Evolutionary conservation across 169 alveolate genomes (phyloP), one percentile per base, ranked within the genome.

Genomic region (Eimeria falciformis): DNA sequence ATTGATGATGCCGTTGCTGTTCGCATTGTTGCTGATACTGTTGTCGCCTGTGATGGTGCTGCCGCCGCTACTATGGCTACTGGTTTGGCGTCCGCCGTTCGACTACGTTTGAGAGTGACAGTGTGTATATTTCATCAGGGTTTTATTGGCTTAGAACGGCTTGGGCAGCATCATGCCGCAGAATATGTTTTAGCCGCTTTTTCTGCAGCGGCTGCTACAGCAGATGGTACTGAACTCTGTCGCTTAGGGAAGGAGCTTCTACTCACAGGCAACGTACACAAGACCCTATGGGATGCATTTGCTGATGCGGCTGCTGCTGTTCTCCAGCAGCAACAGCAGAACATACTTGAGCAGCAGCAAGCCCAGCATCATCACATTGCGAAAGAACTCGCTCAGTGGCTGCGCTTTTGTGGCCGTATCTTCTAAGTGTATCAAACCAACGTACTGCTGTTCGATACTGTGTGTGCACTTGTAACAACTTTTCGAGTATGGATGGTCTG

Each of bases 111-210:
- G 79, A 53, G 5, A 17, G 65, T 53, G 65, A 5, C 65, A 9
- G 65, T 53, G 65, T 53, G 25, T 17, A 53, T 29, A 25, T 0
- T 45, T 55, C 56, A 50, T 53, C 75, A 79, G 89, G 89, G 89
- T 17, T 79, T 27, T 33, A 62, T 65, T 27, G 89, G 89, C 7
- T 55, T 79, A 21, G 58, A 79, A 45, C 89, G 89, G 23, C 89
- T 79, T 29, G 89, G 89, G 9, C 89, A 53, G 75, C 89, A 79
- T 1, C 23, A 5, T 3, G 12, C 75, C 29, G 89, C 89, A 14
- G 89, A 79, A 14, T 79, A 79, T n/a, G 89, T 79, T 17, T 79
- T 79, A 37, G 75, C 89, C 14, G 89, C 89, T 9, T 79, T 79
- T 23, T 79, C 89, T 53, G 33, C 73, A 53, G 55, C 89, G 18